Evolutionary conservation across 768 basidiomycete genomes (phyloP).

Genomic region (Collybiopsis confluens): DNA sequence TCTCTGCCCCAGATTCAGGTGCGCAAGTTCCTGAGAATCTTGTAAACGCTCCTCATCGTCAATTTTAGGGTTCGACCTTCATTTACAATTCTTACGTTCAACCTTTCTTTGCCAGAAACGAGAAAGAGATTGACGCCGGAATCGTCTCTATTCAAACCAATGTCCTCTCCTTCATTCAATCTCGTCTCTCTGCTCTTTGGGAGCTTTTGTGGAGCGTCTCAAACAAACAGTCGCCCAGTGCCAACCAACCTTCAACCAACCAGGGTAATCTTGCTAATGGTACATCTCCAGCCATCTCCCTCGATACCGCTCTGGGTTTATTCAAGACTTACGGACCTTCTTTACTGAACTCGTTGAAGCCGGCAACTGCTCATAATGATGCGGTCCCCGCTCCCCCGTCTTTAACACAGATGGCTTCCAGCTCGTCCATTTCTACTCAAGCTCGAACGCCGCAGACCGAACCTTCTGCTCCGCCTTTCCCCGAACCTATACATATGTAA

Average conservation of each 20-base stretch:
- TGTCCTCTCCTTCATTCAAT: slow-evolving; percentile 49
- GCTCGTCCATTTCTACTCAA: slow-evolving; percentile 16
- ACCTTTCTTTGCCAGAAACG: slow-evolving; percentile 58
- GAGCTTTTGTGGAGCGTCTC: slow-evolving; percentile 39
- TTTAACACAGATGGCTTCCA: slow-evolving; percentile 14
- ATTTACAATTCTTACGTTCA: slow-evolving; percentile 57
- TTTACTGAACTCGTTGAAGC: slow-evolving; percentile 28
- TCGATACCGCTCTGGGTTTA: slow-evolving; percentile 30
- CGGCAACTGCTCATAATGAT: slow-evolving; percentile 11
- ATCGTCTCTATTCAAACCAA: slow-evolving; percentile 53
- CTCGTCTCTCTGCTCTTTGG: slow-evolving; percentile 45
- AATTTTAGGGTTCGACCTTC: slow-evolving; percentile 58
- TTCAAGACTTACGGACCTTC: slow-evolving; percentile 40
- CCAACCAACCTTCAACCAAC: slow-evolving; percentile 16
- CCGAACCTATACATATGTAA: slow-evolving; percentile 29
- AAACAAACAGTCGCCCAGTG: slow-evolving; percentile 34
- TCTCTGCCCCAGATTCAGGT: slow-evolving; percentile 70
- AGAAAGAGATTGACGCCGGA: slow-evolving; percentile 55
- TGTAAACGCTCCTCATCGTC: slow-evolving; percentile 7
- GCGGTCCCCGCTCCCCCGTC: slow-evolving; percentile 8
- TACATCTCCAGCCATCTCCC: slow-evolving; percentile 17
- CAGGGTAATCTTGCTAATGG: slow-evolving; percentile 12
- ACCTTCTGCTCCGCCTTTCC: slow-evolving; percentile 29
- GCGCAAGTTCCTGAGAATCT: neutral
- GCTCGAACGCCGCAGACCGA: slow-evolving; percentile 9